Evolutionary conservation across 116 monocot genomes (phyloP).

Genomic region (Iris pallida): DNA sequence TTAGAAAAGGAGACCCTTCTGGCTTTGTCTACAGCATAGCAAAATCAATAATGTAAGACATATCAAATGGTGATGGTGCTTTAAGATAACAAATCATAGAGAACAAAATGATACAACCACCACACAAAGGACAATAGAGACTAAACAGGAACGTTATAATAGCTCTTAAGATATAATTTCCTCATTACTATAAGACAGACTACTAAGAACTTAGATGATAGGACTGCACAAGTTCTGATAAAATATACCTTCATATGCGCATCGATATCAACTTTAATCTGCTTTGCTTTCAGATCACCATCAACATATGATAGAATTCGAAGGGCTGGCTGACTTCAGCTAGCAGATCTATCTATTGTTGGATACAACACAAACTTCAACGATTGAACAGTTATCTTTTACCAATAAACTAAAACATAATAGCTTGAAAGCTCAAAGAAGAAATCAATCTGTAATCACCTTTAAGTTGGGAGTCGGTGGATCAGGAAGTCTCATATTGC

Average conservation of each 20-base stretch:
- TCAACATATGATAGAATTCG: slow-evolving; percentile 78
- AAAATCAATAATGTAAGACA: background rate
- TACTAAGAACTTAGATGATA: no score
- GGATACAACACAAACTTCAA: background rate
- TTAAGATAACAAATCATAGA: no score
- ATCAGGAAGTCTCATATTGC: slow-evolving; percentile 83
- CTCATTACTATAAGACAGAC: no score
- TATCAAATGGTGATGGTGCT: background rate
- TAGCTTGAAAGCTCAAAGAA: background rate
- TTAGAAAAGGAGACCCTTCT: slow-evolving; percentile 50
- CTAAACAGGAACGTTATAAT: no score
- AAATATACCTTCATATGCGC: slow-evolving; percentile 65
- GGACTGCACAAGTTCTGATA: background rate
- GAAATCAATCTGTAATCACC: slow-evolving; percentile 16
- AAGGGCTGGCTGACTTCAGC: slow-evolving; percentile 66
- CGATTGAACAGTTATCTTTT: background rate
- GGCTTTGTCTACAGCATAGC: slow-evolving; percentile 40
- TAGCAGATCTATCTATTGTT: slow-evolving; percentile 65
- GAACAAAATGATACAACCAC: no score
- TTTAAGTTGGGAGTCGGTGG: slow-evolving; percentile 85
- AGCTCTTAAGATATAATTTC: no score
- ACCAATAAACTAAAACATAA: background rate
- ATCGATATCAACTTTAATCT: slow-evolving; percentile 65
- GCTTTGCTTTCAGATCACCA: slow-evolving; percentile 51
- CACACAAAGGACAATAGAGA: no score